A percentile compares a stretch with the other conserved stretches of the same genome.
These are phyloP conservation scores for Solanum chacoense DNA, from an alignment of 305 asterid species.

Conservation along the genomic window DNA sequence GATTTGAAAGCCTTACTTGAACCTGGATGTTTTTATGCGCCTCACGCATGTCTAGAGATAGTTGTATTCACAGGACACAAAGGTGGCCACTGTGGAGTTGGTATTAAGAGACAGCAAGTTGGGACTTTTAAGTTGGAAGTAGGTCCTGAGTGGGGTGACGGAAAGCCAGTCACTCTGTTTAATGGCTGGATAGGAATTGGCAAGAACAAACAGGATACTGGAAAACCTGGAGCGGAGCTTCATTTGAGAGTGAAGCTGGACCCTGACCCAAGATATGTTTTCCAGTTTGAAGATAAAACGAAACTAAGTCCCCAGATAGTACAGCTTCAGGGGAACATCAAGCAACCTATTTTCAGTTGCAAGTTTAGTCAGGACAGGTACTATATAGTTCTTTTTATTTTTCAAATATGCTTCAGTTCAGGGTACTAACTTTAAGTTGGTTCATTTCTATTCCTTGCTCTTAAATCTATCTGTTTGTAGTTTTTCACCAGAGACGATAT, in stretches of 20 bases:
- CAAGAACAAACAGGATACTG: slow-evolving; percentile 52
- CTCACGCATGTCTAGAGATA: slow-evolving; percentile 68
- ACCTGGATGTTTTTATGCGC: slow-evolving; percentile 61
- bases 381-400: slow-evolving; percentile 4
- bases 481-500: background rate
- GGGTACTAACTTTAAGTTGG: background rate
- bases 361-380: slow-evolving; percentile 83
- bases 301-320: slow-evolving; percentile 74
- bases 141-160: slow-evolving; percentile 82
- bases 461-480: background rate
- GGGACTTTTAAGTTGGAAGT: slow-evolving; percentile 73
- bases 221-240: slow-evolving; percentile 68
- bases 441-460: background rate
- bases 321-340: slow-evolving; percentile 71
- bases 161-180: slow-evolving; percentile 62
- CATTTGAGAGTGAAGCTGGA: slow-evolving; percentile 78
- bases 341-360: slow-evolving; percentile 94
- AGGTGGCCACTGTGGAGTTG: slow-evolving; percentile 70
- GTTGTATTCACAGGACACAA: slow-evolving; percentile 66
- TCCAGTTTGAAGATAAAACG: slow-evolving; percentile 77
- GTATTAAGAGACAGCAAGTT: slow-evolving; percentile 62
- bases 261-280: slow-evolving; percentile 90
- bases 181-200: slow-evolving; percentile 88
- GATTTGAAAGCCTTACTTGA: slow-evolving; percentile 60
- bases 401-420: background rate